Evolutionary conservation across 2,329 filamentous ascomycete species (phyloP), one percentile per base, ranked within the genome.

Genomic region (Alternaria incomplexa): DNA sequence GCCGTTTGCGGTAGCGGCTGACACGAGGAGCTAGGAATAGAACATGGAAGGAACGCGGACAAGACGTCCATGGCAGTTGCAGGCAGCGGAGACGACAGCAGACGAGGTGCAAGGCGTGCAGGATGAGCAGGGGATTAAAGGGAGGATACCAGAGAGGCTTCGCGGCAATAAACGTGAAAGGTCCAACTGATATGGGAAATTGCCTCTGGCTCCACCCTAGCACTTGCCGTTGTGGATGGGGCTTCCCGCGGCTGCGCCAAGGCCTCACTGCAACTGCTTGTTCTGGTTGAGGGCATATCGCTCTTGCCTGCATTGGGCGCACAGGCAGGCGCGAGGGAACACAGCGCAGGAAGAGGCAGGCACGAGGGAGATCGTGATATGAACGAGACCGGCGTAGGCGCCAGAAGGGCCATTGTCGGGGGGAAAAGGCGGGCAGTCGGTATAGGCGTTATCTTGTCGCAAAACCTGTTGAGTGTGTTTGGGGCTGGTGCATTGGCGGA

Each of bases 391-490:
- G 28, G 20, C 30, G 48, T n/a, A 3, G 15, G 3, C 32, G 28
- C 48, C 32, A 40, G 32, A 52, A 23, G 48, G 48, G 48, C 48
- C 28, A 23, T 17, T 36, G 48, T 25, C 48, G 48, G 48, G 13
- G 12, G 8, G 15, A 40, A 20, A 54, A 54, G 32, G 36, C 22
- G 32, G 22, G 51, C 51, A 40, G 36, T 40, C 26, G 57, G 43
- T 20, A 22, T 17, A 30, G 25, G 56, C 48, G 53, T 53, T 56
- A 45, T 56, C 58, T 40, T n/a, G 20, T 25, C 36, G 32, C 44
- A 63, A 62, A 60, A 63, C 61, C 56, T 63, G 61, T 63, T 60
- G 61, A 45, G 63, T 44, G 53, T 56, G 63, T 30, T 15, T 36
- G 55, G 55, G 56, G 59, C 46, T 56, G 60, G 60, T 50, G 50